phyloP scores from a whole-genome alignment of 495 filamentous ascomycete genomes.

The Neurospora cerealis region DNA sequence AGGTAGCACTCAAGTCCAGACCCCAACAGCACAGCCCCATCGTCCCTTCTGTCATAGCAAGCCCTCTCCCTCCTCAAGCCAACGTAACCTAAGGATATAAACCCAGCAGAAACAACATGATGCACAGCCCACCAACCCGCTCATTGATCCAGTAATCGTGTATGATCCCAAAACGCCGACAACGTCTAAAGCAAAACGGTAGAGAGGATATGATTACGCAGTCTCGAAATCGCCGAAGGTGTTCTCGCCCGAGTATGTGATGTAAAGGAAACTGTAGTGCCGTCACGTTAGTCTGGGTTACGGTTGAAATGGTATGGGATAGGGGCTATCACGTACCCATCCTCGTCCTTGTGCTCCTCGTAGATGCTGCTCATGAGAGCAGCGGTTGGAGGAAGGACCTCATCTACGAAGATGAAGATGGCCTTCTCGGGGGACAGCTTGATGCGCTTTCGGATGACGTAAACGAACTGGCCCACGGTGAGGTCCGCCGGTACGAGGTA shows the following conservation, averaged over 20 bases:
- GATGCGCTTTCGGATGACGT: constrained; percentile 99
- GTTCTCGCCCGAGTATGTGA: constrained; percentile 98
- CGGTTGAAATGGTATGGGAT: not conserved
- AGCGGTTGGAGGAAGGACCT: constrained; percentile 92
- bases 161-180: constrained; percentile 3
- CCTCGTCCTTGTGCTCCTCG: constrained; percentile 89
- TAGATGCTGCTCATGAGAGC: constrained; percentile 99
- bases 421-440: constrained; percentile 99
- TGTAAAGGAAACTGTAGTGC: constrained; percentile 36
- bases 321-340: constrained; percentile 42
- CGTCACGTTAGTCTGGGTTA: constrained; percentile 8
- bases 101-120: constrained; percentile 7
- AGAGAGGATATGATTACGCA: constrained; percentile 10
- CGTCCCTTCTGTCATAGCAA: not conserved
- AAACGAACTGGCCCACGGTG: constrained; percentile 99
- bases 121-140: constrained; percentile 4
- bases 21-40: not conserved
- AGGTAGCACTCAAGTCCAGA: not conserved
- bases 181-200: not conserved
- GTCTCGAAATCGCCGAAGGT: constrained; percentile 65
- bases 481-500: constrained; percentile 96
- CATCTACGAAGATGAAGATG: constrained; percentile 99
- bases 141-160: constrained; percentile 4
- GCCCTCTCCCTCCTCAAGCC: not conserved
- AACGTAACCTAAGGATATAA: not conserved